Conservation (phyloP, 441 rosid genomes). For the Pelargonium cotyledonis region DNA sequence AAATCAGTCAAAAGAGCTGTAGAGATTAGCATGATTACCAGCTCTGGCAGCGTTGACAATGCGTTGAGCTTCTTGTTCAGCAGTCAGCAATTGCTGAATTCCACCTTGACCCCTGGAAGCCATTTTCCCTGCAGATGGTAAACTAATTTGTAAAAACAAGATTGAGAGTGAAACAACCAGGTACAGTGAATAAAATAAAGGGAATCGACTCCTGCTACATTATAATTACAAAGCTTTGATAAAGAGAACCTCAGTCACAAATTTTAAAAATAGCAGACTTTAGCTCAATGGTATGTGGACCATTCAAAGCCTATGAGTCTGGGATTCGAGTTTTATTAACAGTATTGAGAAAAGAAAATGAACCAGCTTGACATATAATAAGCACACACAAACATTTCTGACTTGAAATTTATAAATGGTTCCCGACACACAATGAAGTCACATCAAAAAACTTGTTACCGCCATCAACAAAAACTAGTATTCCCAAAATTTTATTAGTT, state of each 20-base stretch:
- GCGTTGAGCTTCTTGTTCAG: slow-evolving; percentile 91
- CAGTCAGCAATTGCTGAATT: slow-evolving; percentile 80
- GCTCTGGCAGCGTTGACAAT: slow-evolving; percentile 72
- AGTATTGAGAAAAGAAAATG: no score
- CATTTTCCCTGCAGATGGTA: not conserved
- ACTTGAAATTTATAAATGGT: no score
- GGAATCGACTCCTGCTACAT: not conserved
- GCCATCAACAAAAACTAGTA: no score
- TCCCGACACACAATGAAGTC: not conserved
- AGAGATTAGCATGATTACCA: slow-evolving; percentile 27
- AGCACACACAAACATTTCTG: no score
- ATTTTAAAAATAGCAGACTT: not conserved
- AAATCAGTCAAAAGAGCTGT: not conserved
- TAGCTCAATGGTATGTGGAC: not conserved
- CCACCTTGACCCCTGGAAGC: slow-evolving; percentile 60
- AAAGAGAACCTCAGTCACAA: not conserved
- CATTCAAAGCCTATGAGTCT: not conserved
- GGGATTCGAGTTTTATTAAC: not conserved
- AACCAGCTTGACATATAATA: no score
- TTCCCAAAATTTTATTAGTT: not conserved
- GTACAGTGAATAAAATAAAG: no score
- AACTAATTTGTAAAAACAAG: not conserved
- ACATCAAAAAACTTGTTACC: not conserved
- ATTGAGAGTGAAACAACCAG: not conserved
- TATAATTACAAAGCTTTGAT: not conserved